Percentiles rank a stretch among this genome's conserved stretches.
These are phyloP conservation scores for Ceratocystis alfenasii DNA, from an alignment of 2,329 filamentous ascomycete genomes.

Conservation along the genomic window DNA sequence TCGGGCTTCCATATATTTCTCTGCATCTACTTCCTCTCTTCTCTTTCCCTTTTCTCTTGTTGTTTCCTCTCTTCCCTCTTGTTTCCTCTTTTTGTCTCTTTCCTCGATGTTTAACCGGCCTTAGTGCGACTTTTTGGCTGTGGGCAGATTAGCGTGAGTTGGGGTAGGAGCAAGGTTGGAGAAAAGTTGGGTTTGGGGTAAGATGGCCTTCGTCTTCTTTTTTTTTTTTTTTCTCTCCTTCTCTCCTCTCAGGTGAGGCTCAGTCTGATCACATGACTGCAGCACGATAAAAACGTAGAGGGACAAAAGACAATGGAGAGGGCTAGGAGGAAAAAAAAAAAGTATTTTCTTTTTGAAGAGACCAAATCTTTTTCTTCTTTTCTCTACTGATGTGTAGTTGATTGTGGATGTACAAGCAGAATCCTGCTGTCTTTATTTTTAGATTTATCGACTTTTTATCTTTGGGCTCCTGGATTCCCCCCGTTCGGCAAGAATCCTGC, in stretches of 20 bases:
- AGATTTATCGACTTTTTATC: background rate
- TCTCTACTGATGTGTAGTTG: background rate
- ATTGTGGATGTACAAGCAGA: background rate
- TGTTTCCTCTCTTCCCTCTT: background rate
- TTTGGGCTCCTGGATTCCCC: background rate
- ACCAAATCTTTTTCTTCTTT: background rate
- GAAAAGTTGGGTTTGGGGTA: background rate
- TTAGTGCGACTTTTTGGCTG: background rate
- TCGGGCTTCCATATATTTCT: too few species aligned
- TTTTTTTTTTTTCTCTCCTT: background rate
- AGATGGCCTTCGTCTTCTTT: background rate
- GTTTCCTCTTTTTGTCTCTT: background rate
- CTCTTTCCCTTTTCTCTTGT: background rate
- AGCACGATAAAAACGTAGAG: background rate
- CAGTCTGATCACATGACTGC: background rate
- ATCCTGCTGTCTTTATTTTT: constrained; percentile 1
- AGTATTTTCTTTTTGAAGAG: background rate
- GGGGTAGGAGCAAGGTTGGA: background rate
- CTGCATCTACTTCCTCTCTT: background rate
- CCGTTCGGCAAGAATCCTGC: background rate
- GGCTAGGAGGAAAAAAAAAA: background rate
- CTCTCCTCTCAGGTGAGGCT: background rate
- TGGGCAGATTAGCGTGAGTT: too few species aligned
- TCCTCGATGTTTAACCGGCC: background rate
- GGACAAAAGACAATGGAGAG: background rate